Evolutionary conservation across 2,329 filamentous ascomycete species (phyloP).

Genomic region (Sarocladium oryzae): DNA sequence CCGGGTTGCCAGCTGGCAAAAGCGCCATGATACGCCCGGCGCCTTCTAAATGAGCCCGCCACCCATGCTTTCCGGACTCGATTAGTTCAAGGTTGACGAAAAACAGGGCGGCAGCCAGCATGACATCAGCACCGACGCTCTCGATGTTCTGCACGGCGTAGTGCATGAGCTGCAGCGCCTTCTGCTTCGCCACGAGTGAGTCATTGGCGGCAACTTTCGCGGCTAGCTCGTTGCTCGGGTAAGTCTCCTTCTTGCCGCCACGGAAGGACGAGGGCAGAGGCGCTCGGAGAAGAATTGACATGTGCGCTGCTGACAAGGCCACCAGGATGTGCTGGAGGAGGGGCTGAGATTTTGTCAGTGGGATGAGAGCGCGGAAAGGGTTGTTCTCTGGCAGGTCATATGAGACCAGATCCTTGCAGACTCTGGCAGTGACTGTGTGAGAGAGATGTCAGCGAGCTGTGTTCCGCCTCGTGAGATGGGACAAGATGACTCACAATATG

Average conservation of each 20-base stretch:
- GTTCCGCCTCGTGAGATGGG: not conserved
- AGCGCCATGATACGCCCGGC: constrained; percentile 37
- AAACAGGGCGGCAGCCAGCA: constrained; percentile 41
- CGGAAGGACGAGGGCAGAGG: constrained; percentile 18
- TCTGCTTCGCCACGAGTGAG: constrained; percentile 38
- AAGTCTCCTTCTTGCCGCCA: constrained; percentile 9
- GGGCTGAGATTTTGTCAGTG: constrained; percentile 33
- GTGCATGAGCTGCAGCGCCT: constrained; percentile 36
- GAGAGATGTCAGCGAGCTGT: not conserved
- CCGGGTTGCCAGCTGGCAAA: constrained; percentile 22
- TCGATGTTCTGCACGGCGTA: constrained; percentile 31
- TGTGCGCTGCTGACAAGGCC: constrained; percentile 41
- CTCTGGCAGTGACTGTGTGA: constrained; percentile 42
- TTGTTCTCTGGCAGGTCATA: constrained; percentile 37
- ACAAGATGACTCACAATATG: constrained; percentile 29
- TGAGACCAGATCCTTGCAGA: constrained; percentile 48
- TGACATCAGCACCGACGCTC: constrained; percentile 30
- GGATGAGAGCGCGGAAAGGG: constrained; percentile 39
- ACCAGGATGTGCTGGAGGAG: constrained; percentile 41
- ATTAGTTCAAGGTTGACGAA: constrained; percentile 45
- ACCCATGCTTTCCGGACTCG: constrained; percentile 40
- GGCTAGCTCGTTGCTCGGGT: constrained; percentile 13
- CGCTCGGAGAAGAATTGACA: constrained; percentile 34
- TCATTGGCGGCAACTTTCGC: constrained; percentile 31
- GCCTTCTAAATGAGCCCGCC: constrained; percentile 41